A percentile compares a stretch with the other conserved stretches of the same genome.
Conservation (phyloP, 1,284 basidiomycete genomes). For the Thelephora terrestris region DNA sequence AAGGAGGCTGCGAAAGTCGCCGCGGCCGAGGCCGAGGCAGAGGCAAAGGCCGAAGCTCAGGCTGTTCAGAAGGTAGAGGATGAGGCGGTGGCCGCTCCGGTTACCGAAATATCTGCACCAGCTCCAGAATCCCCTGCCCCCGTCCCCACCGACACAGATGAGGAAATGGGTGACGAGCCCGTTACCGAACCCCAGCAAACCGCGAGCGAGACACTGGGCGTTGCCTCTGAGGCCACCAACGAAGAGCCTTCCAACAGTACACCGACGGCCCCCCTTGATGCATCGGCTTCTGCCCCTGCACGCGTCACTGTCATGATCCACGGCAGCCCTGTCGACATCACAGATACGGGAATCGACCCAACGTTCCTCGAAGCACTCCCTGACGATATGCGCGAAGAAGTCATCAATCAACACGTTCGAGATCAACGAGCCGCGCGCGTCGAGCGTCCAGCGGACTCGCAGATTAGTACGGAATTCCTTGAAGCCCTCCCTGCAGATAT, state of each 20-base stretch:
- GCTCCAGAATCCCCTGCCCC: slow-evolving; percentile 13
- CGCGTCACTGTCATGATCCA: slow-evolving; percentile 83
- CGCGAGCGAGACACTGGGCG: slow-evolving; percentile 2
- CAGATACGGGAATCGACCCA: slow-evolving; percentile 96
- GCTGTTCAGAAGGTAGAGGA: slow-evolving; percentile 18
- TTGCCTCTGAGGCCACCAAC: slow-evolving; percentile 10
- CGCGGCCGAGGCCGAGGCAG: slow-evolving; percentile 32
- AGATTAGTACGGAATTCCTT: slow-evolving; percentile 92
- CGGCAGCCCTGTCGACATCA: slow-evolving; percentile 94
- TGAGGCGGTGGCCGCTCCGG: slow-evolving; percentile 14
- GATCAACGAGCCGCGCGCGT: slow-evolving; percentile 75
- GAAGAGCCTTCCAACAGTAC: slow-evolving; percentile 15
- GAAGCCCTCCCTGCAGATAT: slow-evolving; percentile 95
- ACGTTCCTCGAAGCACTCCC: slow-evolving; percentile 97
- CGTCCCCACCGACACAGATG: slow-evolving; percentile 23
- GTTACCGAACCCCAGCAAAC: slow-evolving; percentile 8
- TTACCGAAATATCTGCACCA: slow-evolving; percentile 18
- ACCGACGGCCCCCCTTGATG: slow-evolving; percentile 5
- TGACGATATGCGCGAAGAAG: slow-evolving; percentile 98
- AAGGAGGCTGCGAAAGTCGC: slow-evolving; percentile 25
- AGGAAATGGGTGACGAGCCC: slow-evolving; percentile 33
- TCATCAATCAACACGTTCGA: slow-evolving; percentile 93
- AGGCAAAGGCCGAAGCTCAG: slow-evolving; percentile 16
- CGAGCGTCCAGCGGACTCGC: slow-evolving; percentile 68
- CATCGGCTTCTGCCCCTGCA: slow-evolving; percentile 21